Conservation (phyloP, 2,329 filamentous ascomycete genomes). For the Hypoxylon sp. region DNA sequence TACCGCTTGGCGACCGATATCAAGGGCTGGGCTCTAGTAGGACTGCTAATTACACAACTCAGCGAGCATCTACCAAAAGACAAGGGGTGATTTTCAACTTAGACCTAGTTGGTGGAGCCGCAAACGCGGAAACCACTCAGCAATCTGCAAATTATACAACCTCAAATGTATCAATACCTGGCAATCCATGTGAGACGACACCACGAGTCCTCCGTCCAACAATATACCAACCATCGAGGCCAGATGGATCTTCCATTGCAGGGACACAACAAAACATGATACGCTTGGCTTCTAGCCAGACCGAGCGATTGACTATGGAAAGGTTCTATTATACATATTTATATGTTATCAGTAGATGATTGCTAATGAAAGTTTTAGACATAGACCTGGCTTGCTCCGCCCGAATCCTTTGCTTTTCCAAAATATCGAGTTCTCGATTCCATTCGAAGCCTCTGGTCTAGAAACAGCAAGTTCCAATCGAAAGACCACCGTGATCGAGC, state of each 20-base stretch:
- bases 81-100: conserved; percentile 39
- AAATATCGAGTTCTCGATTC: conserved; percentile 46
- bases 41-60: conserved; percentile 6
- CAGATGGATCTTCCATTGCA: not conserved
- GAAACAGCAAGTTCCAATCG: conserved; percentile 42
- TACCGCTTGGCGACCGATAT: not conserved
- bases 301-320: conserved; percentile 7
- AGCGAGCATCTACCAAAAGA: conserved; percentile 36
- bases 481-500: conserved; percentile 47
- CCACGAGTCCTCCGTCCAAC: conserved; percentile 10
- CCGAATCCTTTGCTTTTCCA: conserved; percentile 39
- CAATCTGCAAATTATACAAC: conserved; percentile 25
- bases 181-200: not conserved
- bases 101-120: not conserved
- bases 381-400: conserved; percentile 23
- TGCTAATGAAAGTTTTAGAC: conserved; percentile 27
- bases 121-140: not conserved
- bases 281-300: conserved; percentile 1
- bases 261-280: not conserved
- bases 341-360: not conserved
- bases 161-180: conserved; percentile 2
- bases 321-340: conserved; percentile 16
- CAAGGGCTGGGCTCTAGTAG: not conserved
- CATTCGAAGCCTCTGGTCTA: conserved; percentile 20
- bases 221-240: not conserved